A percentile compares a stretch with the other conserved stretches of the same genome.
Conservation (phyloP, 352 stramenopile species). For the Plasmopara halstedii region DNA sequence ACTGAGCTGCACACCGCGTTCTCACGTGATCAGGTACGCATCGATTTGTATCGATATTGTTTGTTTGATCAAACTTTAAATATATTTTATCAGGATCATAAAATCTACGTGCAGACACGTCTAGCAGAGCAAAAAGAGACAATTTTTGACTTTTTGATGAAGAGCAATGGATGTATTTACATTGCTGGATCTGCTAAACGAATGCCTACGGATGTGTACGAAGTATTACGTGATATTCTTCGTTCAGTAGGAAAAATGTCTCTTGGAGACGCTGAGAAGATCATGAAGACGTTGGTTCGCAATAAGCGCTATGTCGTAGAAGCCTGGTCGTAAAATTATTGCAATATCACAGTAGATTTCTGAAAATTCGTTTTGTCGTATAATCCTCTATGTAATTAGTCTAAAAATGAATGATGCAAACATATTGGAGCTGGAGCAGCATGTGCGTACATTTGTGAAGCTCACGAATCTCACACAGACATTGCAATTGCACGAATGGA, state of each 20-base stretch:
- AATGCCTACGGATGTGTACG: conserved; percentile 89
- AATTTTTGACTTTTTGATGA: conserved; percentile 63
- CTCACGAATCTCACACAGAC: conserved; percentile 46
- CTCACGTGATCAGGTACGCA: conserved; percentile 75
- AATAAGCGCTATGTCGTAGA: conserved; percentile 82
- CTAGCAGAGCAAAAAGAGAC: conserved; percentile 75
- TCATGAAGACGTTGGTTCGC: conserved; percentile 68
- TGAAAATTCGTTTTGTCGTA: neutral
- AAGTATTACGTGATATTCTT: conserved; percentile 83
- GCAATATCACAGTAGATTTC: neutral
- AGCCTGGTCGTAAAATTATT: conserved; percentile 59
- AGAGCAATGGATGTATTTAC: conserved; percentile 59
- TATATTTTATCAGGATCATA: conserved; percentile 36
- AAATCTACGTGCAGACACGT: conserved; percentile 89
- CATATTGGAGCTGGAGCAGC: conserved; percentile 13
- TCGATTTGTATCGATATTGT: neutral
- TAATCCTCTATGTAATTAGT: neutral
- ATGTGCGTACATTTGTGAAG: conserved; percentile 32
- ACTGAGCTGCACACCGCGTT: conserved; percentile 82
- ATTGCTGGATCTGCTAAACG: conserved; percentile 87
- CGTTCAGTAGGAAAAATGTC: conserved; percentile 65
- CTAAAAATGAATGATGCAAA: conserved; percentile 2
- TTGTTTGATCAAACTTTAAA: neutral
- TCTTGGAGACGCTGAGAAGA: conserved; percentile 47
- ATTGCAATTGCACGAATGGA: conserved; percentile 41